Evolutionary conservation across 2,329 filamentous ascomycete genomes (phyloP).

Genomic region (Penicillium sp.): DNA sequence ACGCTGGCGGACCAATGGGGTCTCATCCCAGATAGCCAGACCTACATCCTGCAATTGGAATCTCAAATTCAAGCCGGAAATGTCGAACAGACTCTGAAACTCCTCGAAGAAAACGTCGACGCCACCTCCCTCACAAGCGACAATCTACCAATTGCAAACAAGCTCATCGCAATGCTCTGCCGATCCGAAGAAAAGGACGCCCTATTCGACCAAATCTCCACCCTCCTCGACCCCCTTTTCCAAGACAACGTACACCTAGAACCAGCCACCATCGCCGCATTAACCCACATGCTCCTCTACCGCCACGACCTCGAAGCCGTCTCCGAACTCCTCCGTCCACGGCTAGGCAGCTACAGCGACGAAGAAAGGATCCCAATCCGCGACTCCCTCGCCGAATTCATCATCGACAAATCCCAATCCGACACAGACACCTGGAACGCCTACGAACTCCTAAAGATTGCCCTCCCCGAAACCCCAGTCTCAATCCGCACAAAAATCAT

Average conservation of each 20-base stretch:
- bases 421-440: conserved; percentile 61
- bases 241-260: conserved; percentile 66
- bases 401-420: conserved; percentile 57
- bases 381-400: conserved; percentile 64
- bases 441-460: conserved; percentile 56
- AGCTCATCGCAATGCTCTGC: conserved; percentile 67
- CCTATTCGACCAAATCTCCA: conserved; percentile 67
- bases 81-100: conserved; percentile 56
- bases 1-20: conserved; percentile 61
- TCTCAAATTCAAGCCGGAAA: conserved; percentile 72
- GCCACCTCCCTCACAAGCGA: conserved; percentile 55
- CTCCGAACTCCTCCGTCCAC: conserved; percentile 74
- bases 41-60: conserved; percentile 69
- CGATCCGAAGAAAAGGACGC: conserved; percentile 49
- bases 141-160: conserved; percentile 64
- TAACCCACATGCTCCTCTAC: conserved; percentile 70
- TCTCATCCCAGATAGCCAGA: conserved; percentile 64
- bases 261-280: conserved; percentile 66
- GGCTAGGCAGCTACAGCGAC: conserved; percentile 40
- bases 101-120: conserved; percentile 52
- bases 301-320: conserved; percentile 75
- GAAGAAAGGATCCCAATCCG: conserved; percentile 65
- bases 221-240: conserved; percentile 69
- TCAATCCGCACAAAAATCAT: conserved; percentile 68
- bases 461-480: conserved; percentile 61